Conservation (phyloP, 2,329 filamentous ascomycete species). For the Zymoseptoria pseudotritici region DNA sequence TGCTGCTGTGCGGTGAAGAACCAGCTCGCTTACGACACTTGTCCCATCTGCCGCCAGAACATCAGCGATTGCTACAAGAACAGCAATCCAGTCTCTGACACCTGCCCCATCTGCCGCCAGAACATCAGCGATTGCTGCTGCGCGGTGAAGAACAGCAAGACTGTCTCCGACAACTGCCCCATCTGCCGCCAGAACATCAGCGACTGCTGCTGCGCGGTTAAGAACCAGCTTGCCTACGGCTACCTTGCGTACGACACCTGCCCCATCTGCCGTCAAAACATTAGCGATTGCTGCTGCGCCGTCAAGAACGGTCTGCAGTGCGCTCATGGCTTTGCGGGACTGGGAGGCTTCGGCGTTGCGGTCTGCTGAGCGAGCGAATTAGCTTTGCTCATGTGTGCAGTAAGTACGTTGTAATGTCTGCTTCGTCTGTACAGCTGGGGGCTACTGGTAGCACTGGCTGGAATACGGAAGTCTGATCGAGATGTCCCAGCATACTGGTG, state of each 20-base stretch:
- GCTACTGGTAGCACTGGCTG: constrained; percentile 1
- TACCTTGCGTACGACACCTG: neutral
- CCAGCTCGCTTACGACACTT: neutral
- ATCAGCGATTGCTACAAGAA: neutral
- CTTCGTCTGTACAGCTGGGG: constrained; percentile 4
- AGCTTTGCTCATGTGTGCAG: neutral
- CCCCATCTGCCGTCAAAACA: constrained; percentile 1
- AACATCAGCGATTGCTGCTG: neutral
- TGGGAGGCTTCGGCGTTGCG: neutral
- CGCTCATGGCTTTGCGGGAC: neutral
- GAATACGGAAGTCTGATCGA: neutral
- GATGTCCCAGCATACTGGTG: too few relatives aligned
- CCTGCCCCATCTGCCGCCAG: neutral
- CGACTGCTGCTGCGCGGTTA: neutral
- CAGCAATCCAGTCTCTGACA: neutral
- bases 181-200: constrained; percentile 4
- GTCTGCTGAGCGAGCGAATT: neutral
- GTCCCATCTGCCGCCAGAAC: neutral
- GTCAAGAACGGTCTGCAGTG: neutral
- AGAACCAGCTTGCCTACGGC: neutral
- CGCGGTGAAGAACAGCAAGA: neutral
- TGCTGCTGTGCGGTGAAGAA: neutral
- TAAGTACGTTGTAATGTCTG: neutral
- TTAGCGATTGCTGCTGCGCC: constrained; percentile 2
- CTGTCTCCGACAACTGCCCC: neutral